These are phyloP conservation scores for Crataegus laevigata DNA, from an alignment of 306 rosid genomes.

Conservation along the genomic window DNA sequence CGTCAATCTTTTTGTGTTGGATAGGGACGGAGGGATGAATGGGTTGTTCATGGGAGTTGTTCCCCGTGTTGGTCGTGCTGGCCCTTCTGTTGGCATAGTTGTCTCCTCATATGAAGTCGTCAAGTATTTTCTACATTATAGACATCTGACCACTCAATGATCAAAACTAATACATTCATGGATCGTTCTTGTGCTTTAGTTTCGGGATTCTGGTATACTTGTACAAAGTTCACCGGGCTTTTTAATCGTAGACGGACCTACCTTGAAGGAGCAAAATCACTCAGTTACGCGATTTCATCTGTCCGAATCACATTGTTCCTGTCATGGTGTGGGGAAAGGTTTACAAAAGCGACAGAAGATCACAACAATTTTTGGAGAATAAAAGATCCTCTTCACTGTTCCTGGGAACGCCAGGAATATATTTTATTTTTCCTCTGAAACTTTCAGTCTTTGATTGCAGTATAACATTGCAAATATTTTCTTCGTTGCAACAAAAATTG, in stretches of 20 bases:
- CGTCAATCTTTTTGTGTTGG: slow-evolving; percentile 11
- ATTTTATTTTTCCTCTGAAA: neutral
- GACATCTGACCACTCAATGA: slow-evolving; percentile 25
- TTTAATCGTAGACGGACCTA: neutral
- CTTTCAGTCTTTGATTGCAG: too few relatives aligned
- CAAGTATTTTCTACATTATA: slow-evolving; percentile 49
- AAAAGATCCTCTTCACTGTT: neutral
- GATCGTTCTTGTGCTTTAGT: neutral
- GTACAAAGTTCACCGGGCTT: neutral
- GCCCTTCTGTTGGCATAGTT: slow-evolving; percentile 92
- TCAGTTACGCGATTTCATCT: neutral
- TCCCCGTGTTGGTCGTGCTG: slow-evolving; percentile 79
- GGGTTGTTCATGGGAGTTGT: slow-evolving; percentile 80
- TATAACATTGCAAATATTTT: too few relatives aligned
- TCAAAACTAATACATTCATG: neutral
- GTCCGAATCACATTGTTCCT: neutral
- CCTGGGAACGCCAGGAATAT: neutral
- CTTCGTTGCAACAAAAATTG: too few relatives aligned
- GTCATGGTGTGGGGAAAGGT: neutral
- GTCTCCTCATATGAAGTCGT: slow-evolving; percentile 86
- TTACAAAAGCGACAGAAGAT: neutral
- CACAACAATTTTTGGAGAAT: neutral
- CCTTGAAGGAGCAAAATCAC: neutral
- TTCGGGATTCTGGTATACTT: neutral
- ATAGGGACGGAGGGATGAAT: slow-evolving; percentile 81